Evolutionary conservation across 1,284 basidiomycete species (phyloP), one percentile per base, ranked within the genome.

Genomic region (Abortiporus biennis): DNA sequence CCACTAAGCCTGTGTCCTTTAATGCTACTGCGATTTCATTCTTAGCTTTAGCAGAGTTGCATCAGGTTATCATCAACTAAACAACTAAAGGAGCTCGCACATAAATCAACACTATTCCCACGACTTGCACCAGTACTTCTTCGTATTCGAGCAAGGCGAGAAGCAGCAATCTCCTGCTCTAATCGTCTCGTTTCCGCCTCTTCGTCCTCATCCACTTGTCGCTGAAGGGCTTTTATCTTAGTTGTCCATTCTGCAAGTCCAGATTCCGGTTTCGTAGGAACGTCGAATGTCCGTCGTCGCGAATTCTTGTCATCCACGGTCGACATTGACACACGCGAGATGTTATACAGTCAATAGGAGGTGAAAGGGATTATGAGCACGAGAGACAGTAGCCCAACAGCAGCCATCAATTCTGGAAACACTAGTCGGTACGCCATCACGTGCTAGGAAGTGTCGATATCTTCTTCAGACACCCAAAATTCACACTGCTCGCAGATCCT

Each of bases 221-320:
- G 74, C 57, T 87, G 85, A 56, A 88, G 63, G 11, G 78, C 82
- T 59, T 81, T 83, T 61, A 89, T 86, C 65, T 72, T 80, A 60
- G 66, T 82, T 13, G 85, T 75, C 85, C 85, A 89, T 59, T 89
- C 85, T 15, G 84, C 71, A n/a, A 87, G 68, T 27, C 76, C 79
- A 8, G 69, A 64, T 50, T 84, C 81, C 9, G 65, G 68, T 56
- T 64, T 74, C 1, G 56, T 21, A 51, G 59, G 75, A 1, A 66
- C 53, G 47, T 66, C 68, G 35, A 63, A 52, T 2, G 58, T 59
- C 40, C 67, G 67, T 36, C 63, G 65, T 41, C 47, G 68, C 40
- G 51, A 44, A 49, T 47, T 45, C 23, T 36, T 37, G 15, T 44
- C 40, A 15, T 47, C 46, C 47, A 53, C 33, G 27, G 22, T 8